Conservation (phyloP, 495 filamentous ascomycete species). For the Evernia prunastri region DNA sequence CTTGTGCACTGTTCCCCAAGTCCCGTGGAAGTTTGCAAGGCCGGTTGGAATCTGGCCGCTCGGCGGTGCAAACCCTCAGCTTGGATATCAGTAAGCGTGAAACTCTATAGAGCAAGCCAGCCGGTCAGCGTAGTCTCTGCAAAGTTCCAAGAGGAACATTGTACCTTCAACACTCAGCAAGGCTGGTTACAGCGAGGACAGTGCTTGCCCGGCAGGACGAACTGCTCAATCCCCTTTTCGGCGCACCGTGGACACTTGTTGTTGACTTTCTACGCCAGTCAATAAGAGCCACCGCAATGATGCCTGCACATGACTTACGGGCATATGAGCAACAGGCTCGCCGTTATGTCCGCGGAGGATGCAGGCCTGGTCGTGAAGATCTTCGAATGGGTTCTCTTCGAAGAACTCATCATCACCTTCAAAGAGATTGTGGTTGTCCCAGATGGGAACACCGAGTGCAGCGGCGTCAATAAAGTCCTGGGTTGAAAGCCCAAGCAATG, state of each 20-base stretch:
- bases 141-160: neutral
- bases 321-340: neutral
- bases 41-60: neutral
- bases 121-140: neutral
- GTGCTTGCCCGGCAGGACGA: slow-evolving; percentile 18
- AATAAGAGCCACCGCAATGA: neutral
- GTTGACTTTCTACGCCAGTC: neutral
- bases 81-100: neutral
- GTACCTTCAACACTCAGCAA: neutral
- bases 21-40: neutral
- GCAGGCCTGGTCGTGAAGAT: neutral
- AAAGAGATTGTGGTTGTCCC: neutral
- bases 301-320: neutral
- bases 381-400: neutral
- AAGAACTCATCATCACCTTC: neutral
- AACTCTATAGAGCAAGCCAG: neutral
- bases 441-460: neutral
- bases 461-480: neutral
- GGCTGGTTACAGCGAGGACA: slow-evolving; percentile 16
- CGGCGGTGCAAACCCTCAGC: neutral
- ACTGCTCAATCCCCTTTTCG: slow-evolving; percentile 16
- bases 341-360: neutral
- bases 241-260: slow-evolving; percentile 16
- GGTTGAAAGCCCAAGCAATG: neutral
- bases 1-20: neutral